phyloP scores from a whole-genome alignment of 257 asterid species.

The Nicotiana otophora region DNA sequence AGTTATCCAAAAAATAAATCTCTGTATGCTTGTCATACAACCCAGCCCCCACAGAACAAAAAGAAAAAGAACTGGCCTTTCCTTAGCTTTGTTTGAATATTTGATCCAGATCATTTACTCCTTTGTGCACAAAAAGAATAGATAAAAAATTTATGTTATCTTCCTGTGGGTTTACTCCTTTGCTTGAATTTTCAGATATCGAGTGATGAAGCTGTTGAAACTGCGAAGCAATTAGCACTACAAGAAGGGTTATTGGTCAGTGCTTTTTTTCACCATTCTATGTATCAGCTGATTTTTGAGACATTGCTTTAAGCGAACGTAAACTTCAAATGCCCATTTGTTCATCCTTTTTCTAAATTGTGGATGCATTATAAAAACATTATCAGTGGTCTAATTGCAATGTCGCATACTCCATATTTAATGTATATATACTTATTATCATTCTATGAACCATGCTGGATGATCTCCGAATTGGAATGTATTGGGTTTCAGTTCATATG shows the following conservation, averaged over 20 bases:
- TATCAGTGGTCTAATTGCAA: not conserved
- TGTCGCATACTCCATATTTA: not conserved
- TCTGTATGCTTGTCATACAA: not conserved
- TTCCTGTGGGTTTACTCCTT: slow-evolving; percentile 8
- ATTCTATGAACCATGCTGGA: not conserved
- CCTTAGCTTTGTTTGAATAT: not conserved
- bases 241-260: slow-evolving; percentile 95
- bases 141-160: not conserved
- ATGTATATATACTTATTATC: not conserved
- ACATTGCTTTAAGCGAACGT: not conserved
- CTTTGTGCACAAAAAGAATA: not conserved
- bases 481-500: not conserved
- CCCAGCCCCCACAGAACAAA: not conserved
- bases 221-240: slow-evolving; percentile 86
- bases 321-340: not conserved
- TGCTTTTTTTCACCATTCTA: slow-evolving; percentile 10
- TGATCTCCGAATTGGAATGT: not conserved
- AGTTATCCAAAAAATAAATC: no score
- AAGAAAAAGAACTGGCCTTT: not conserved
- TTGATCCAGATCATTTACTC: not conserved
- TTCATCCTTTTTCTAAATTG: not conserved
- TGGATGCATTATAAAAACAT: not conserved
- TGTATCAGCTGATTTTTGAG: not conserved
- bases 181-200: slow-evolving; percentile 46
- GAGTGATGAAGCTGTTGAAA: slow-evolving; percentile 86